Base-by-base conservation (phyloP, 2,329 filamentous ascomycete species). In the Ascochyta fabae region DNA sequence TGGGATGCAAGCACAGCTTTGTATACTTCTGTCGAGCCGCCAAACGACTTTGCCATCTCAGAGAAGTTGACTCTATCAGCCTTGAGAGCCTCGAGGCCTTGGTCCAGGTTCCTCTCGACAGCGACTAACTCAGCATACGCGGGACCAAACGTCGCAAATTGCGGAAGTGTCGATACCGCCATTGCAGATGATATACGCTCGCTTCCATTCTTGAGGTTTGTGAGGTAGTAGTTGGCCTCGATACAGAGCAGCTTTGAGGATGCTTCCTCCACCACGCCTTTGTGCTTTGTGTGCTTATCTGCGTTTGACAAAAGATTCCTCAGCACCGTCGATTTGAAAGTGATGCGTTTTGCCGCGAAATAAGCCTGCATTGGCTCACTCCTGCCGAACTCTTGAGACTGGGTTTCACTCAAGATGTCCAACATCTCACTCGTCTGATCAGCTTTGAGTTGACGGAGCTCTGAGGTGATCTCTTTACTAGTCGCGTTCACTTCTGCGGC, bases 401-500 rank as follows among this genome's bases (percentile, higher is more conserved):
- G 56, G 1, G 63, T 61, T 40, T 66, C 61, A 26, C 55, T 64
- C 52, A 56, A 54, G 65, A 99, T 96, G 16, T 88, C 86, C 26
- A 99, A 83, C 69, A 98, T 93, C 71, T 97, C 90, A 35, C 87
- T 84, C 2, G 92, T 91, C 78, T 98, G 92, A 66, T 96, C 89
- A 0, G 93, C 92, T 66, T 96, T 92, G 70, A 98, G 84, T 53
- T 90, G 88, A 48, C 89, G 86, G 53, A 98, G 80, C 73, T 98
- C 93, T 27, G 97, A 82, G 64, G 97, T 93, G 59, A 99, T 96
- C 0, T 92, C 92, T 79, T 96, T 98, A 69, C 91, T 88, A 74
- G 96, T 94, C 3, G 94, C 90, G 79, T 96, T 96, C 36, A 92
- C 86, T 10, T 92, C 92, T 12, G 92, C 96, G 52, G 90, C 85